Base-by-base conservation (phyloP, 345 rosid genomes). In the Microthlaspi erraticum region DNA sequence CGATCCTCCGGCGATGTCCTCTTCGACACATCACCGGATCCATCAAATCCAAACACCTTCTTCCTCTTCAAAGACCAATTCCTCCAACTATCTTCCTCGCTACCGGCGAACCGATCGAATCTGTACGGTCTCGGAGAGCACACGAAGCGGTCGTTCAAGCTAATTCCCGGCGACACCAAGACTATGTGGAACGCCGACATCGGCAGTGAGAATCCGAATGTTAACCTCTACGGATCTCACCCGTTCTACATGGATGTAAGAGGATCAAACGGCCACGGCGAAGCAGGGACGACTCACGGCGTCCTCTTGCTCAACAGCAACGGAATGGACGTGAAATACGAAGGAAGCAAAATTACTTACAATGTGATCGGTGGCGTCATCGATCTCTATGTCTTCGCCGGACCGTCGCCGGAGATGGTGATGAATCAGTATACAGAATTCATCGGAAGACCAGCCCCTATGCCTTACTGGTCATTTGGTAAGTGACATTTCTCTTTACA, bases 381-480 rank as follows among this genome's bases (percentile, higher is more conserved):
- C n/a, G 91, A 87, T 70, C 75, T 90, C 56, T 87, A 84, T 52
- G 45, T 87, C 19, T 90, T 90, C 23, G 79, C 60, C 0, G 91
- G 91, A 20, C 83, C 88, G 0, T 61, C 85, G 14, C 93, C 97
- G 0, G 81, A 81, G 14, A 11, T 20, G 32, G 93, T 90, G 23
- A 67, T 86, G 38, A 63, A 84, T 79, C 97, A 90, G 76, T 90
- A 85, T 58, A 90, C 97, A 0, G 78, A 71, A 76, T 74, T 90
- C 19, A 83, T 88, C 0, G 92, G 97, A 41, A 78, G 86, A 45
- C 88, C 92, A 52, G 82, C 97, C 1, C 83, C 93, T 7, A 86
- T 88, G 93, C 93, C 97, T 14, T 86, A 88, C 55, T 88, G 97
- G 97, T 86, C 97, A 18, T 83, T 88, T 23, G 92, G 94, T 87